These are phyloP conservation scores for Sutorius australiensis DNA, from an alignment of 768 basidiomycete genomes.

Conservation along the genomic window DNA sequence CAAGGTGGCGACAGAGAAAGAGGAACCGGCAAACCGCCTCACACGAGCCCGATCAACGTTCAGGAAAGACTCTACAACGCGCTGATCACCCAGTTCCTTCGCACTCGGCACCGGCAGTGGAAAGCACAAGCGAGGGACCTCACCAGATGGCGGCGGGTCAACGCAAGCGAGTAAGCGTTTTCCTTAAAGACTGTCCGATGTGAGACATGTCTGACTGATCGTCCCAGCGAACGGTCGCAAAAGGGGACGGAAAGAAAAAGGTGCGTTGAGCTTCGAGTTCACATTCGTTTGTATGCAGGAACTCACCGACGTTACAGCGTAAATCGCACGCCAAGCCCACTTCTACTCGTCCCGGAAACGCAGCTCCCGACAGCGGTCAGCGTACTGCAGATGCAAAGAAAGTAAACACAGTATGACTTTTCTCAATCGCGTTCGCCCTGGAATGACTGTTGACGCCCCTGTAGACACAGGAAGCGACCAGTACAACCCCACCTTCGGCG, in stretches of 20 bases:
- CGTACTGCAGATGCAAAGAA: background rate
- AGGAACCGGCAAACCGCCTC: background rate
- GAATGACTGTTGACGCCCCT: background rate
- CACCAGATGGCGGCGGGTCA: background rate
- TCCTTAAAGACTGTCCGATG: too few relatives aligned
- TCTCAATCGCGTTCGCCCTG: background rate
- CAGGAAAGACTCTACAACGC: background rate
- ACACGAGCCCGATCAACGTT: background rate
- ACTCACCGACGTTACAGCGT: background rate
- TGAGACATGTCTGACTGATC: background rate
- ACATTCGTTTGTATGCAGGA: background rate
- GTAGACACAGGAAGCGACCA: background rate
- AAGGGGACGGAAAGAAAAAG: too few relatives aligned
- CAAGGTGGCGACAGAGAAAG: background rate
- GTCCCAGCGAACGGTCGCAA: background rate
- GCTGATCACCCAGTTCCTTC: background rate
- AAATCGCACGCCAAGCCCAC: background rate
- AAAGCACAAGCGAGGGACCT: background rate
- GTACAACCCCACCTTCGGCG: background rate
- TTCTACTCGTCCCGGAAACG: background rate
- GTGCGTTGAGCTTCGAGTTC: background rate
- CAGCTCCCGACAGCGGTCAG: background rate
- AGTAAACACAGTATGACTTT: background rate
- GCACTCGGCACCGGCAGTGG: background rate
- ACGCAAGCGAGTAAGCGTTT: background rate